These are phyloP conservation scores for Abrus precatorius DNA, from an alignment of 306 rosid species.

Conservation along the genomic window DNA sequence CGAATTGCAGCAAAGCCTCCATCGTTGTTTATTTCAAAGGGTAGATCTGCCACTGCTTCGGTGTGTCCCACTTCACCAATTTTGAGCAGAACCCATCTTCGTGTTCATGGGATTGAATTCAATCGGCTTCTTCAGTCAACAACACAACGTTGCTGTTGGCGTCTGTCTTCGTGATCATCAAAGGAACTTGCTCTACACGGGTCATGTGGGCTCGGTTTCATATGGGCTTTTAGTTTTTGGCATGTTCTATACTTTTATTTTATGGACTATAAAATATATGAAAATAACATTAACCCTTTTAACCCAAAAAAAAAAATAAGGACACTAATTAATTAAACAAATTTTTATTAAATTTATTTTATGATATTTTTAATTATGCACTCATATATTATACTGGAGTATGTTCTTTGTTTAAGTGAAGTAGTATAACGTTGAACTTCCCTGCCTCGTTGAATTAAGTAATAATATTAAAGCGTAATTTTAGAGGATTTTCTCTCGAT, in stretches of 20 bases:
- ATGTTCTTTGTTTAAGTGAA: no score
- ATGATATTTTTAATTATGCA: no score
- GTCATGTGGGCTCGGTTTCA: neutral
- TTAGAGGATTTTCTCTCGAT: no score
- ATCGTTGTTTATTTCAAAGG: neutral
- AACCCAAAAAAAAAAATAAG: no score
- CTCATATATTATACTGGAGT: no score
- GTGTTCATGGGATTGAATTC: neutral
- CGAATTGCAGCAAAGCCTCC: conserved; percentile 75
- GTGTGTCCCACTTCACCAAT: conserved; percentile 15
- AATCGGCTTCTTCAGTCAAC: conserved; percentile 33
- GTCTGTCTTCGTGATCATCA: neutral
- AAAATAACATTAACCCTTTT: no score
- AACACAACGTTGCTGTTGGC: neutral
- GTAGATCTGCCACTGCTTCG: conserved; percentile 20
- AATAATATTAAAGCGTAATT: no score
- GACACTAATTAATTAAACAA: no score
- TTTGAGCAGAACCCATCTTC: neutral
- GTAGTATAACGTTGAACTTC: no score
- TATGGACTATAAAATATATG: no score
- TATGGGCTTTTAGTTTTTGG: neutral
- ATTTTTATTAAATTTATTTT: no score
- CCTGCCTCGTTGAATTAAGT: no score
- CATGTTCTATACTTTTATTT: neutral
- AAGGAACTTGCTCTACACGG: neutral